Evolutionary conservation across 2,329 filamentous ascomycete genomes (phyloP).

Genomic region (Phoma sp.): DNA sequence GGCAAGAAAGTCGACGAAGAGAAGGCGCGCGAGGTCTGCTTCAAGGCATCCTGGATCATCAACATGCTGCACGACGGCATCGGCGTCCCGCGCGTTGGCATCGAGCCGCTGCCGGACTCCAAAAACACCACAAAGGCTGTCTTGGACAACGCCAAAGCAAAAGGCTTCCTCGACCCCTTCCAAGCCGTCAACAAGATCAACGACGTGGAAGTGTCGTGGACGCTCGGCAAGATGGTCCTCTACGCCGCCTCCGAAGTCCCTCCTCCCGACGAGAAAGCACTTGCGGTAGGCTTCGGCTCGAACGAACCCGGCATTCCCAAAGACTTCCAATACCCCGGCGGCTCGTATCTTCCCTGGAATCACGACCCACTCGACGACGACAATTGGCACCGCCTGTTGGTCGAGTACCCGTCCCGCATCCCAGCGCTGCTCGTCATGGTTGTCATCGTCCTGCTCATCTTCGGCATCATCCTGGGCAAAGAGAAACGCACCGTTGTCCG

Average conservation of each 20-base stretch:
- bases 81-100: conserved; percentile 82
- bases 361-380: conserved; percentile 57
- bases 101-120: conserved; percentile 66
- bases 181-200: conserved; percentile 92
- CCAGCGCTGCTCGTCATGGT: conserved; percentile 80
- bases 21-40: conserved; percentile 86
- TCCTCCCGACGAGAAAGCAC: conserved; percentile 61
- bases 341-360: conserved; percentile 53
- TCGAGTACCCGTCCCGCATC: conserved; percentile 68
- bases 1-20: conserved; percentile 76
- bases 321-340: conserved; percentile 85
- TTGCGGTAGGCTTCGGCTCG: conserved; percentile 91
- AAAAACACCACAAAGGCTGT: conserved; percentile 77
- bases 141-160: conserved; percentile 70
- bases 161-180: conserved; percentile 83
- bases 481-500: conserved; percentile 70
- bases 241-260: conserved; percentile 91
- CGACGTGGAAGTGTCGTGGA: conserved; percentile 94
- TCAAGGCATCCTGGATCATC: conserved; percentile 98
- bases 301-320: conserved; percentile 72
- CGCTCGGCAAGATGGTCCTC: conserved; percentile 92
- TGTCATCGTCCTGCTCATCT: conserved; percentile 70
- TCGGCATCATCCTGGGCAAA: conserved; percentile 78
- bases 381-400: conserved; percentile 66
- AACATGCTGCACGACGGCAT: conserved; percentile 96